Base-by-base conservation (phyloP, 2,329 filamentous ascomycete species). In the Metarhizium humberi region DNA sequence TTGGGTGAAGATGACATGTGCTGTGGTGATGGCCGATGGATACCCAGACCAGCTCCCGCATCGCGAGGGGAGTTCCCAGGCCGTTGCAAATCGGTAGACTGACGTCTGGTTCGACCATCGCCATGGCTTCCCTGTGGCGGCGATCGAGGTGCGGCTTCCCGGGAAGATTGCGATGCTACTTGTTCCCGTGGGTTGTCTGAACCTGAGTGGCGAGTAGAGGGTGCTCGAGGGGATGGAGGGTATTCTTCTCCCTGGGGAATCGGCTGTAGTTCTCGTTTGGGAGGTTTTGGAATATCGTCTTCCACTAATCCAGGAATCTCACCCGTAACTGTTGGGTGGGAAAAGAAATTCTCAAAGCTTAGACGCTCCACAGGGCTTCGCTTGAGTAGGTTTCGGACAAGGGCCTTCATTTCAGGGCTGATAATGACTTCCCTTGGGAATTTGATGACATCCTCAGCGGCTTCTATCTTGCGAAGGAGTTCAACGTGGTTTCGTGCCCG, bases 401-500 rank as follows among this genome's bases (percentile, higher is more conserved):
- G 75, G 25, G 79, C 77, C 70, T 95, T 96, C 73, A 96, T 83
- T 10, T 88, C 86, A 50, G 85, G 73, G 61, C 84, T 92, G 57
- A 89, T 82, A 51, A 81, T 75, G 36, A 83, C 80, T 51, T 91
- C 88, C 62, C 83, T 82, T 0, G 87, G 84, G 62, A 97, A 97
- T 60, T 80, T 84, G 70, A 97, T 95, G 59, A 82, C 78, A 67
- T 97, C 92, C 59, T 95, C 87, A 18, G 87, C 85, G 57, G 86
- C 86, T 69, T 97, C 92, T 60, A 99, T 99, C 74, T 88, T 94
- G 58, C 90, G 84, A 47, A 97, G 79, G 40, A 99, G 76, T 68
- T 99, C 94, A 45, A 99, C 92, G 66, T 99, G 94, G 67, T 99
- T 97, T 55, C 84, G 84, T 36, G 94, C 94, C 61, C 90, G 81